Evolutionary conservation across 306 rosid genomes (phyloP), one percentile per base, ranked within the genome.

Genomic region (Citrullus colocynthis): DNA sequence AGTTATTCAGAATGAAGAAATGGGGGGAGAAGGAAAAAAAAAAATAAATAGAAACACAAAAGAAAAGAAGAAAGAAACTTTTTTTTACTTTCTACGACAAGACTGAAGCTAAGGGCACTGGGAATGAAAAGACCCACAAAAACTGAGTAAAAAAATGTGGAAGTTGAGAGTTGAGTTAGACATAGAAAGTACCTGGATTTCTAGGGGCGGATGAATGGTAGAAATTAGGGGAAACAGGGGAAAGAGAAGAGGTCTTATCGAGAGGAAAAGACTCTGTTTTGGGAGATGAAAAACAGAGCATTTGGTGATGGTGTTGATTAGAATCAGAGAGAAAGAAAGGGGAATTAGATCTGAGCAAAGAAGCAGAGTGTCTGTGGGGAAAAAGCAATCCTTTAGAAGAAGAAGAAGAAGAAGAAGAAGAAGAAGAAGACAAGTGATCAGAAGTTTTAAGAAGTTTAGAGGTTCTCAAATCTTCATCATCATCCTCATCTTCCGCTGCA

Each of bases 271-370:
- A 0, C 1, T 95, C 97, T 20, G 92, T 55, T 80, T 90, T 95
- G 51, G 93, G 89, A 51, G 91, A 83, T 76, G 97, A 87, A 78
- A 95, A 95, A 81, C 96, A 90, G 56, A 95, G 86, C 90, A 92
- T 86, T 83, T 91, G 93, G 62, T 84, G 85, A 5, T 77, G 80
- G 32, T 84, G 83, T 36, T 85, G 86, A 44, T 88, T 90, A 6
- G 39, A 82, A 79, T 86, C 91, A 74, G 86, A 85, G 59, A 87
- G 83, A 56, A 82, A 82, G 18, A 84, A 79, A 73, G 84, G 6
- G 41, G 85, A 75, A 76, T 82, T 90, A 86, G 97, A 88, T 88
- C 91, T 88, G 82, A 88, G 83, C 20, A 78, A 57, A 57, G 85
- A 75, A 3, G 76, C 32, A 2, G 54, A 0, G 52, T 78, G 59